Percentiles rank a stretch among this genome's conserved stretches.
These are phyloP conservation scores for Glarea lozoyensis DNA, from an alignment of 495 filamentous ascomycete genomes.

Conservation along the genomic window DNA sequence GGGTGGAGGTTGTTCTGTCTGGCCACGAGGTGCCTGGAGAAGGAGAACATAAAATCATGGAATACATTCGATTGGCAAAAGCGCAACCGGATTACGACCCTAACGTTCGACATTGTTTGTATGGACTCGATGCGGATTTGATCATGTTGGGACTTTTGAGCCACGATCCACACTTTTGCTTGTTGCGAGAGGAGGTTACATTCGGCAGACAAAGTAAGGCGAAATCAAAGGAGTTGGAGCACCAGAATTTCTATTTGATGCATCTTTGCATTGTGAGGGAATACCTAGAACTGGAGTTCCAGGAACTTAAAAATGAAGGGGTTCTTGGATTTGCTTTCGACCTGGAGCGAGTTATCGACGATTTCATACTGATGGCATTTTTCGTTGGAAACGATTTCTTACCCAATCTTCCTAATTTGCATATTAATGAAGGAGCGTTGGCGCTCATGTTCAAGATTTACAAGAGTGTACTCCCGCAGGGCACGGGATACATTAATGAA, in stretches of 20 bases:
- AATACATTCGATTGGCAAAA: slow-evolving; percentile 95
- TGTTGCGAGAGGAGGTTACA: slow-evolving; percentile 94
- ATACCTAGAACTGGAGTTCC: slow-evolving; percentile 94
- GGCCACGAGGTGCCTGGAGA: slow-evolving; percentile 99
- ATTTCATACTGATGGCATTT: slow-evolving; percentile 99
- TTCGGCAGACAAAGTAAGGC: slow-evolving; percentile 80
- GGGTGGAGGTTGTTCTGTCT: slow-evolving; percentile 88
- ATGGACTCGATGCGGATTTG: slow-evolving; percentile 93
- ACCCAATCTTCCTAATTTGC: slow-evolving; percentile 88
- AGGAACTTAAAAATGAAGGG: slow-evolving; percentile 76
- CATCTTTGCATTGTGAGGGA: slow-evolving; percentile 96
- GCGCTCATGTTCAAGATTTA: slow-evolving; percentile 97
- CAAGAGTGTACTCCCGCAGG: slow-evolving; percentile 78
- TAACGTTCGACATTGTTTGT: slow-evolving; percentile 96
- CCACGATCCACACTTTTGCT: slow-evolving; percentile 96
- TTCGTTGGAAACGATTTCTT: slow-evolving; percentile 99
- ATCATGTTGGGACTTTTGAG: slow-evolving; percentile 97
- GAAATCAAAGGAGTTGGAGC: slow-evolving; percentile 92
- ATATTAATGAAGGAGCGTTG: slow-evolving; percentile 97
- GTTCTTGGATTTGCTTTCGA: slow-evolving; percentile 74
- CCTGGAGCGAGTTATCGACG: slow-evolving; percentile 94
- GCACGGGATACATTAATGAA: slow-evolving; percentile 95
- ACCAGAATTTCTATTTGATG: slow-evolving; percentile 98
- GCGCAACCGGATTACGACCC: slow-evolving; percentile 87
- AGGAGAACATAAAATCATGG: slow-evolving; percentile 99